Evolutionary conservation across 2,329 filamentous ascomycete species (phyloP).

Genomic region (Aspergillus alliaceus): DNA sequence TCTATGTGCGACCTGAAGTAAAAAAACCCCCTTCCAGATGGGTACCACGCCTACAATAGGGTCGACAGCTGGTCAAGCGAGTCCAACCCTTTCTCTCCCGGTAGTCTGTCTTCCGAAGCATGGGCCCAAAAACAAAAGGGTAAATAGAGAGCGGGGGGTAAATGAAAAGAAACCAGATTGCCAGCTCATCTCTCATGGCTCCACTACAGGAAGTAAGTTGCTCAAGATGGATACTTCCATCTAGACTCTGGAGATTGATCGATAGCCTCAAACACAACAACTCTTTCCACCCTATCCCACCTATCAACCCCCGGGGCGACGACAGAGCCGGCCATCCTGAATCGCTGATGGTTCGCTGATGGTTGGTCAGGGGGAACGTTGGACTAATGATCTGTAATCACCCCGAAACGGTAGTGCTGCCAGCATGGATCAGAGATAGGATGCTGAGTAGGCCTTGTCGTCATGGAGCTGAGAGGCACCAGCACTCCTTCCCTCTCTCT

Average conservation of each 20-base stretch:
- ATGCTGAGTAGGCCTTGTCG: neutral
- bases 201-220: neutral
- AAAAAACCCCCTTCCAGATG: neutral
- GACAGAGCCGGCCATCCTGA: neutral
- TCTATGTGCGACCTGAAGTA: neutral
- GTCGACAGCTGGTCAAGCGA: neutral
- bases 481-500: too few species aligned
- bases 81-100: too few species aligned
- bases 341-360: too few species aligned
- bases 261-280: neutral
- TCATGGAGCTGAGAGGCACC: too few species aligned
- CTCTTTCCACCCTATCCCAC: neutral
- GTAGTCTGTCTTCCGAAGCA: neutral
- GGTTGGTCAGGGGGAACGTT: neutral
- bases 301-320: neutral
- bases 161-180: neutral
- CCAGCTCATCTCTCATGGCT: slow-evolving; percentile 1
- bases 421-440: neutral
- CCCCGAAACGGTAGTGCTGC: neutral
- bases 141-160: neutral
- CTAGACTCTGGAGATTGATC: neutral
- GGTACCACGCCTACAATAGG: too few species aligned
- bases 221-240: neutral
- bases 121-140: neutral
- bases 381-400: neutral